A percentile compares a stretch with the other conserved stretches of the same genome.
phyloP scores from a whole-genome alignment of 306 rosid genomes.

The Prunus campanulata region DNA sequence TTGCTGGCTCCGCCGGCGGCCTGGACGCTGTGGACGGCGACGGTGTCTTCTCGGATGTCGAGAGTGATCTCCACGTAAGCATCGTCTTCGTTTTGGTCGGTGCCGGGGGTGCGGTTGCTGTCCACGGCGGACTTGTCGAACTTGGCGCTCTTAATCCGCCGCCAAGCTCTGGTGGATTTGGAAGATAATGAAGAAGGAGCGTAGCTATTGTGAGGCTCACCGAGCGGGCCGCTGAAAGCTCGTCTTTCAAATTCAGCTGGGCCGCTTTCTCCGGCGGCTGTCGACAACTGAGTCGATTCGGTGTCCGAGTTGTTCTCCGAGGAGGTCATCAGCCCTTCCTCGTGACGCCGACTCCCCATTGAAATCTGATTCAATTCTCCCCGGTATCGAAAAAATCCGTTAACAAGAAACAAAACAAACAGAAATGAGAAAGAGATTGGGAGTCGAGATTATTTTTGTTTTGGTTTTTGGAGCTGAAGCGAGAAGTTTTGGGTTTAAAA shows the following conservation, averaged over 20 bases:
- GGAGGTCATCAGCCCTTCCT: not conserved
- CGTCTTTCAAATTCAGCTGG: not conserved
- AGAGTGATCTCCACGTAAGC: constrained; percentile 53
- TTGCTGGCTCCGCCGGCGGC: constrained; percentile 17
- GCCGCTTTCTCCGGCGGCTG: not conserved
- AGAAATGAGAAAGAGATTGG: not conserved
- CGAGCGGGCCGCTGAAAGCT: constrained; percentile 43
- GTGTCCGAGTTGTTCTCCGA: constrained; percentile 8
- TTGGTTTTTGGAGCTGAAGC: not conserved
- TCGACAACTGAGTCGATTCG: constrained; percentile 10
- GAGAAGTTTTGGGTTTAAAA: not conserved
- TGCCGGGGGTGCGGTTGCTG: not conserved
- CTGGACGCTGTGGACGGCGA: constrained; percentile 63
- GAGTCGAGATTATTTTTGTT: no score
- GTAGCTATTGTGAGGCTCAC: not conserved
- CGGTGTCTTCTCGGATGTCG: constrained; percentile 52
- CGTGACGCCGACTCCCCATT: constrained; percentile 16
- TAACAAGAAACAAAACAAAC: not conserved
- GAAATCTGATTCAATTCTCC: not conserved
- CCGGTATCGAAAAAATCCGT: not conserved
- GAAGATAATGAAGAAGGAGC: not conserved
- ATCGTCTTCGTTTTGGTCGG: constrained; percentile 22
- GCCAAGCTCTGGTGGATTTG: not conserved
- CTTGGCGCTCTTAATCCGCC: constrained; percentile 14
- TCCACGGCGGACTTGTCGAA: constrained; percentile 8